These are phyloP conservation scores for Jimgerdemannia lactiflua DNA, from an alignment of 192 early-diverging fungal species.

Conservation along the genomic window DNA sequence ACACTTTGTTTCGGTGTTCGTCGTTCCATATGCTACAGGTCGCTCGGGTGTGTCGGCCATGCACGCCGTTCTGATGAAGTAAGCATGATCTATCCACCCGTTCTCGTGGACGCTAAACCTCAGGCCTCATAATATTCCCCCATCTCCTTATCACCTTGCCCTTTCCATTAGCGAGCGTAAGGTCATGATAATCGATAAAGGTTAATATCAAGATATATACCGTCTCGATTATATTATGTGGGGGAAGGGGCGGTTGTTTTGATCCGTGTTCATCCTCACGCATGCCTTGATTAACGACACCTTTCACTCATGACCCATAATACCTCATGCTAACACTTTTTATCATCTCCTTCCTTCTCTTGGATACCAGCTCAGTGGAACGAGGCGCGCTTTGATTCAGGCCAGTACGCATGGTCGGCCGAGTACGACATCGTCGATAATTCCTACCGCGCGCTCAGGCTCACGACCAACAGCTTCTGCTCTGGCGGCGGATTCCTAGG, in stretches of 20 bases:
- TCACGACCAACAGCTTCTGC: constrained; percentile 53
- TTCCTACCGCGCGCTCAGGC: constrained; percentile 31
- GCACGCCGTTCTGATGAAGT: constrained; percentile 38
- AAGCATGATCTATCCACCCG: constrained; percentile 1
- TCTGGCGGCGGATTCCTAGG: constrained; percentile 49
- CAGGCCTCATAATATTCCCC: too few species aligned
- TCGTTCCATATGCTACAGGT: constrained; percentile 7
- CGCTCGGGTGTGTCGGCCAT: constrained; percentile 48
- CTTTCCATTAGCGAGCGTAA: constrained; percentile 28
- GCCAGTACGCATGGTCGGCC: constrained; percentile 35
- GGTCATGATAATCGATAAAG: constrained; percentile 59
- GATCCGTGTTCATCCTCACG: too few species aligned
- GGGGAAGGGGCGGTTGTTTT: too few species aligned
- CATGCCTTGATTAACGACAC: too few species aligned
- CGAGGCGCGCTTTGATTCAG: constrained; percentile 30
- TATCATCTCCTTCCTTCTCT: background rate
- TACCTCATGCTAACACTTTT: too few species aligned
- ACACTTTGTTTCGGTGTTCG: background rate
- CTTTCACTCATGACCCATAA: too few species aligned
- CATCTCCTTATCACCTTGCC: too few species aligned
- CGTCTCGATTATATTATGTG: background rate
- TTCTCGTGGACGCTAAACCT: background rate
- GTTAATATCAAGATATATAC: constrained; percentile 17
- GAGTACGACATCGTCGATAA: constrained; percentile 45
- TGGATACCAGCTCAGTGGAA: constrained; percentile 26